phyloP scores from a whole-genome alignment of 257 asterid genomes.

The Scutellaria barbata region DNA sequence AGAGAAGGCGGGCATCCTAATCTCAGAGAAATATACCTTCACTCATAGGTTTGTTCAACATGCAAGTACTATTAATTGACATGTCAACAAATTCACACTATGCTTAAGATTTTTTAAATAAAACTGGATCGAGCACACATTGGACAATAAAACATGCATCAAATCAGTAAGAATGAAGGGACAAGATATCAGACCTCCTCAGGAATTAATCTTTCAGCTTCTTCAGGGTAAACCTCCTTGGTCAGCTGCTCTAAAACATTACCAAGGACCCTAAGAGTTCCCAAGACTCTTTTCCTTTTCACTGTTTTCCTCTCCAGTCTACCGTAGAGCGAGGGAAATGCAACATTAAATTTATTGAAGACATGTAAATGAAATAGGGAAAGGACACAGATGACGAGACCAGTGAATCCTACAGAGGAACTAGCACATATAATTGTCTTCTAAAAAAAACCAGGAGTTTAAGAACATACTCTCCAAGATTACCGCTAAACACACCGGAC shows the following conservation, averaged over 20 bases:
- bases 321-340: slow-evolving; percentile 19
- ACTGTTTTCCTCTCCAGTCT: slow-evolving; percentile 94
- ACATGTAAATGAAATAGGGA: slow-evolving; percentile 5
- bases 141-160: slow-evolving; percentile 25
- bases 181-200: slow-evolving; percentile 63
- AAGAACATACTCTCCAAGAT: slow-evolving; percentile 92
- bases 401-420: slow-evolving; percentile 13
- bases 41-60: slow-evolving; percentile 8
- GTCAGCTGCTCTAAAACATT: slow-evolving; percentile 80
- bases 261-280: slow-evolving; percentile 89
- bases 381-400: slow-evolving; percentile 25
- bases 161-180: slow-evolving; percentile 23
- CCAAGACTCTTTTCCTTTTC: slow-evolving; percentile 83
- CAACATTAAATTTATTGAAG: slow-evolving; percentile 11
- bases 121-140: slow-evolving; percentile 19
- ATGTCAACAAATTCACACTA: slow-evolving; percentile 23
- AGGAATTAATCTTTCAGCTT: slow-evolving; percentile 88
- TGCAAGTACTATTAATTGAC: background rate
- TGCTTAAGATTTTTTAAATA: slow-evolving; percentile 11
- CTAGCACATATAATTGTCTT: slow-evolving; percentile 6
- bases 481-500: slow-evolving; percentile 87
- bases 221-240: slow-evolving; percentile 92
- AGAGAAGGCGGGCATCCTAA: slow-evolving; percentile 27
- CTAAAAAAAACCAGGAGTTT: slow-evolving; percentile 26
- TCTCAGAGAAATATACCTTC: slow-evolving; percentile 12